Evolutionary conservation across 768 basidiomycete species (phyloP), one percentile per base, ranked within the genome.

Genomic region (Boletus sp.): DNA sequence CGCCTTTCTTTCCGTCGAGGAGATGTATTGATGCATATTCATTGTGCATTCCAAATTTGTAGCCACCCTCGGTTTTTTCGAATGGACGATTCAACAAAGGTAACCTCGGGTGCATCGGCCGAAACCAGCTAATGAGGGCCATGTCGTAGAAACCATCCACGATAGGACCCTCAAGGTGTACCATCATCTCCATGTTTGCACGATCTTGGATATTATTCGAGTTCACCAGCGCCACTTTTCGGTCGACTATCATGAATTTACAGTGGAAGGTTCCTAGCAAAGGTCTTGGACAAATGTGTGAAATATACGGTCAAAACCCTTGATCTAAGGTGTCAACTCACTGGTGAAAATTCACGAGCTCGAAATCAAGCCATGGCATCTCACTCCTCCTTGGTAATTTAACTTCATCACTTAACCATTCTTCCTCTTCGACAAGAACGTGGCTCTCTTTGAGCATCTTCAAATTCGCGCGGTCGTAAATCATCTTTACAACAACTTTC

Each of bases 71-170:
- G 41, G 71, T 70, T 47, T 39, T 61, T 50, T 69, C 69, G 15
- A 70, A 74, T 24, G 71, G 71, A 30, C 62, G 61, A n/a, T 59
- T 41, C 42, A 77, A 65, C 29, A 78, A 68, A 15, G 82, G 81
- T 24, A 81, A 64, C 9, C 75, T 74, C 11, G 83, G 81, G 36
- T 74, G 59, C 62, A 84, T 72, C 29, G 73, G 66, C 44, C 80
- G 78, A 60, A 73, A 76, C 84, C 84, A 88, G 45, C 81, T 81
- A 52, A 86, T 75, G 48, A 89, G 78, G 14, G 83, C 83, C 71
- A 81, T 82, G 69, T 89, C 88, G 71, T 87, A 88, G 60, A 89
- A 76, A 5, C 82, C 76, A 54, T 89, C 79, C 55, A 89, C 87
- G 51, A 90, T 78, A 0, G 84, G 83, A 0, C 87, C 87, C 64